Conservation (phyloP, 2,329 filamentous ascomycete species). For the Verticillium zaregamsianum region DNA sequence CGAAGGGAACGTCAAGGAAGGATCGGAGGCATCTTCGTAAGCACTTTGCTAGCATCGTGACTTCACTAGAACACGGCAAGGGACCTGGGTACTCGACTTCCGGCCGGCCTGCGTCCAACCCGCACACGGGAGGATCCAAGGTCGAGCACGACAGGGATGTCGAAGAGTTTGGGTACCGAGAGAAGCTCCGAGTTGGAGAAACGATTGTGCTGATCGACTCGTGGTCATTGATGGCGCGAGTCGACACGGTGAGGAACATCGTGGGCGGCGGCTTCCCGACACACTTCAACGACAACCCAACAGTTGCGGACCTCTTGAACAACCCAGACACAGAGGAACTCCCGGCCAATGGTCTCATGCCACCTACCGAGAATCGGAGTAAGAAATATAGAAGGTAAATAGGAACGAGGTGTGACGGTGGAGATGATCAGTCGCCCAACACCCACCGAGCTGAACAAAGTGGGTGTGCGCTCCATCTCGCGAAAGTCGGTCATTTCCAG, state of each 20-base stretch:
- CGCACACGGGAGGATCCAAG: conserved; percentile 35
- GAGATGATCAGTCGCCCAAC: neutral
- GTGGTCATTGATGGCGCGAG: conserved; percentile 45
- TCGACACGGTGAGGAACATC: conserved; percentile 43
- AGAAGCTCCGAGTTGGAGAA: conserved; percentile 44
- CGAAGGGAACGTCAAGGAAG: conserved; percentile 46
- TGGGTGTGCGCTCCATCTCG: neutral
- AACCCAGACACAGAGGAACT: conserved; percentile 24
- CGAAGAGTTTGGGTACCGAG: conserved; percentile 47
- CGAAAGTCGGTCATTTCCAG: neutral
- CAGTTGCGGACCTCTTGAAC: conserved; percentile 29
- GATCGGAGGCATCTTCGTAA: conserved; percentile 43
- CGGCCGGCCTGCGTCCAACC: conserved; percentile 32
- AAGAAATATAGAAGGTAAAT: conserved; percentile 6
- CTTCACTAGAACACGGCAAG: conserved; percentile 49
- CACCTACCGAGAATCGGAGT: conserved; percentile 4
- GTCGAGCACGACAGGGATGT: conserved; percentile 35
- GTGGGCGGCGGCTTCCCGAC: conserved; percentile 39
- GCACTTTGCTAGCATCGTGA: conserved; percentile 47
- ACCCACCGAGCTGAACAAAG: neutral
- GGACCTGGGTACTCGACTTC: conserved; percentile 52
- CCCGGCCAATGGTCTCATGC: conserved; percentile 6
- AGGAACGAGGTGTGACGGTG: neutral
- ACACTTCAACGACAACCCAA: conserved; percentile 35
- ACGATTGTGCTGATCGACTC: conserved; percentile 41